Conservation (phyloP, 345 rosid species). For the Eucalyptus coolabah region DNA sequence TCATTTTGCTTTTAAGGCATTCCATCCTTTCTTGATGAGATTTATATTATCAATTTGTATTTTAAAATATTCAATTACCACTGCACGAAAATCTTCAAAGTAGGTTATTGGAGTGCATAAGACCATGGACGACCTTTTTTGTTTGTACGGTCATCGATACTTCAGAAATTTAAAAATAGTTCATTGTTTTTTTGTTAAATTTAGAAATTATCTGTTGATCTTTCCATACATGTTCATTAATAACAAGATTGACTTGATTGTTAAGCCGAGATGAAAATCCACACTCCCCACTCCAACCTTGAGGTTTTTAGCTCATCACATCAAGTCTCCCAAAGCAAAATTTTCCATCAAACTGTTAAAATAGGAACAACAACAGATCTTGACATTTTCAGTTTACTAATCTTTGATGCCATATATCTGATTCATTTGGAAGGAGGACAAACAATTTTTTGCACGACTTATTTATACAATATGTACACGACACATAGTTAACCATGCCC, state of each 20-base stretch:
- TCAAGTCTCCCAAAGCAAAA: not conserved
- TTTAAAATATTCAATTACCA: not conserved
- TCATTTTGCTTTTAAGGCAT: not conserved
- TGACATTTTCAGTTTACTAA: not conserved
- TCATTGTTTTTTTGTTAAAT: not conserved
- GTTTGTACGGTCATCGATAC: not conserved
- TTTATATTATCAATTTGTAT: not conserved
- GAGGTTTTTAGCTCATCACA: not conserved
- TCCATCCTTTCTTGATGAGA: not conserved
- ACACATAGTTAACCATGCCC: not conserved
- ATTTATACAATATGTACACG: not conserved
- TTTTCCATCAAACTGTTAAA: not conserved
- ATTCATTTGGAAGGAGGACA: not conserved
- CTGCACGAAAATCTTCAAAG: not conserved
- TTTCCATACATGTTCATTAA: not conserved
- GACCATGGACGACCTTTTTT: not conserved
- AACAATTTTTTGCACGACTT: not conserved
- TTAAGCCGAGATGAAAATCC: not conserved
- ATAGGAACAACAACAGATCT: not conserved
- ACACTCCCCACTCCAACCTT: not conserved
- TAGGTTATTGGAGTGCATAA: not conserved
- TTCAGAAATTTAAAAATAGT: not conserved
- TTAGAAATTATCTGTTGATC: not conserved
- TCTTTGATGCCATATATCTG: not conserved
- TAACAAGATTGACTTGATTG: not conserved